Percentiles rank a stretch among this genome's conserved stretches.
These are phyloP conservation scores for Lojkania enalia DNA, from an alignment of 2,329 filamentous ascomycete genomes.

Conservation along the genomic window DNA sequence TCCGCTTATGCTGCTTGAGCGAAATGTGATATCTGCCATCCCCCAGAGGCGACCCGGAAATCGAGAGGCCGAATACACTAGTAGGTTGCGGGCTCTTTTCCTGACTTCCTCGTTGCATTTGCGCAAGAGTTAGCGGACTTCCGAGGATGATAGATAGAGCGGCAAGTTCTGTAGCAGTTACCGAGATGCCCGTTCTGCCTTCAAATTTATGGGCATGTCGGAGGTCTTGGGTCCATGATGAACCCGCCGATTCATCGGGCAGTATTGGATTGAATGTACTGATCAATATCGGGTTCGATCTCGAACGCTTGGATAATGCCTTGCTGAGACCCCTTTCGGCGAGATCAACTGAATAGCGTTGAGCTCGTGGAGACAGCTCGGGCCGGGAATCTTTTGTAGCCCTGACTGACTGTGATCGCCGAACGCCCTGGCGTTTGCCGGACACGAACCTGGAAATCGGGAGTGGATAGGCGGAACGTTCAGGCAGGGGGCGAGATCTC, in stretches of 20 bases:
- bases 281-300: constrained; percentile 6
- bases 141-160: constrained; percentile 37
- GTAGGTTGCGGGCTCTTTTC: constrained; percentile 1
- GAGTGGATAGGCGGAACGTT: constrained; percentile 28
- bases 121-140: constrained; percentile 14
- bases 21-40: constrained; percentile 26
- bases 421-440: constrained; percentile 17
- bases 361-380: constrained; percentile 11
- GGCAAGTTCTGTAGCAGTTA: constrained; percentile 30
- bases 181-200: constrained; percentile 18
- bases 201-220: constrained; percentile 22
- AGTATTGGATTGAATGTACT: constrained; percentile 10
- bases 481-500: constrained; percentile 20
- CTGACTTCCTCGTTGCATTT: background rate
- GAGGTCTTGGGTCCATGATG: constrained; percentile 32
- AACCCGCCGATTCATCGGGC: constrained; percentile 8
- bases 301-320: constrained; percentile 12
- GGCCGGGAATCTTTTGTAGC: constrained; percentile 11
- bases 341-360: constrained; percentile 18
- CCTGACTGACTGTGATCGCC: constrained; percentile 25
- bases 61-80: constrained; percentile 31
- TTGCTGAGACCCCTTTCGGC: constrained; percentile 15
- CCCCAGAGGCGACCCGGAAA: constrained; percentile 12
- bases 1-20: constrained; percentile 28
- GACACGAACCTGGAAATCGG: constrained; percentile 30